Percentiles rank a stretch among this genome's conserved stretches.
Evolutionary conservation across 106 monocot species (phyloP).

Genomic region (Dendrobium huoshanense): DNA sequence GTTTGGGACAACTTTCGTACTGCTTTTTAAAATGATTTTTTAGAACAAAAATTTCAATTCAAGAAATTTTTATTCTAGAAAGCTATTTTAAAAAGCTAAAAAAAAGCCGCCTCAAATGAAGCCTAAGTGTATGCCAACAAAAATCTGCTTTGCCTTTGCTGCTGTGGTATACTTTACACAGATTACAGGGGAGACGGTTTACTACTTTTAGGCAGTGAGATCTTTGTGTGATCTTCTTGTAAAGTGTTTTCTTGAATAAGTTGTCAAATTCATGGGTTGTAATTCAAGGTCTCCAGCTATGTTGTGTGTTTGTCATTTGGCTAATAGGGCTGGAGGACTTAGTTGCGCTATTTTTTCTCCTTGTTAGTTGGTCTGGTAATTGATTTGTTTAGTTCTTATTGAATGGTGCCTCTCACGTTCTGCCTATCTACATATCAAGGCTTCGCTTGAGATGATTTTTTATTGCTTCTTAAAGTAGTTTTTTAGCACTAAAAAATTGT

Average conservation of each 20-base stretch:
- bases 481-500: no score
- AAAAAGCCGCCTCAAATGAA: no score
- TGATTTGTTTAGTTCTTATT: neutral
- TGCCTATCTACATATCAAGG: no score
- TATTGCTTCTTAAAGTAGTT: no score
- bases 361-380: neutral
- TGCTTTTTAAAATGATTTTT: no score
- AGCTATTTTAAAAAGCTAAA: no score
- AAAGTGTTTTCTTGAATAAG: neutral
- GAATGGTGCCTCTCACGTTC: no score
- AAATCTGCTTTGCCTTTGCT: neutral
- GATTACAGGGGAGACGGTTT: neutral
- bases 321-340: neutral
- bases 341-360: neutral
- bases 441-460: no score
- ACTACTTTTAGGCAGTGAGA: neutral
- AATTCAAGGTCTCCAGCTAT: neutral
- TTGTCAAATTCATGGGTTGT: neutral
- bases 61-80: no score
- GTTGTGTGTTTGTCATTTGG: neutral
- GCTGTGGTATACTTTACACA: neutral
- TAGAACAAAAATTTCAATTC: no score
- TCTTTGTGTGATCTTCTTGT: neutral
- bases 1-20: no score
- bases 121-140: neutral